Evolutionary conservation across 2,329 filamentous ascomycete species (phyloP).

Genomic region (Diaporthe sp.): DNA sequence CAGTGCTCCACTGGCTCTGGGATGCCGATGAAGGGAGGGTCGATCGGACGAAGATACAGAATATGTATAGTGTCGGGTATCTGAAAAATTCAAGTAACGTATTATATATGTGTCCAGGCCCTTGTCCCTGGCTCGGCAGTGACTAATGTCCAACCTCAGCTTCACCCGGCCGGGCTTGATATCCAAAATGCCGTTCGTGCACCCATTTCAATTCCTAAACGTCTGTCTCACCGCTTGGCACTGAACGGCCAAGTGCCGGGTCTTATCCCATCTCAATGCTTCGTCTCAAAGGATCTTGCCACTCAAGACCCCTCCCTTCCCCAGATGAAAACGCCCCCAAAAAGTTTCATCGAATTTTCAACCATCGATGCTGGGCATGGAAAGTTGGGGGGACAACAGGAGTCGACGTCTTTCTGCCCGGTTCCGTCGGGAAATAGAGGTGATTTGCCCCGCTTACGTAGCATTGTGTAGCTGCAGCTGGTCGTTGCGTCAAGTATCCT

Average conservation of each 20-base stretch:
- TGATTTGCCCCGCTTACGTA: slow-evolving; percentile 4
- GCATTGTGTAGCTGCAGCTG: not conserved
- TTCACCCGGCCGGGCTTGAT: slow-evolving; percentile 25
- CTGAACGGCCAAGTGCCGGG: slow-evolving; percentile 19
- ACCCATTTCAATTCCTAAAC: not conserved
- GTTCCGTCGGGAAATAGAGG: not conserved
- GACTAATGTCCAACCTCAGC: slow-evolving; percentile 30
- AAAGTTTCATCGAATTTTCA: slow-evolving; percentile 12
- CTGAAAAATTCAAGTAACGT: slow-evolving; percentile 37
- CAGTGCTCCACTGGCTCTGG: not conserved
- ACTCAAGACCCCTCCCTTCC: slow-evolving; percentile 5
- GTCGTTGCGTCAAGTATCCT: slow-evolving; percentile 23
- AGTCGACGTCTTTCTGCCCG: not conserved
- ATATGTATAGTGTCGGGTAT: slow-evolving; percentile 38
- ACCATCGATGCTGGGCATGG: slow-evolving; percentile 16
- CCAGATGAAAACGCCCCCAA: slow-evolving; percentile 34
- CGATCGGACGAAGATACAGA: not conserved
- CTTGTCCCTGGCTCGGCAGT: slow-evolving; percentile 26
- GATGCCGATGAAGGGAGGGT: not conserved
- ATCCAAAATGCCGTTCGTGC: slow-evolving; percentile 18
- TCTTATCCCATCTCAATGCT: slow-evolving; percentile 15
- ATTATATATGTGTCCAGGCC: slow-evolving; percentile 41
- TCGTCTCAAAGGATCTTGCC: slow-evolving; percentile 6
- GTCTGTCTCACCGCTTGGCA: not conserved
- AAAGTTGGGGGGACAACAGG: not conserved